These are phyloP conservation scores for Colletotrichum sojae DNA, from an alignment of 2,329 filamentous ascomycete genomes.

Conservation along the genomic window DNA sequence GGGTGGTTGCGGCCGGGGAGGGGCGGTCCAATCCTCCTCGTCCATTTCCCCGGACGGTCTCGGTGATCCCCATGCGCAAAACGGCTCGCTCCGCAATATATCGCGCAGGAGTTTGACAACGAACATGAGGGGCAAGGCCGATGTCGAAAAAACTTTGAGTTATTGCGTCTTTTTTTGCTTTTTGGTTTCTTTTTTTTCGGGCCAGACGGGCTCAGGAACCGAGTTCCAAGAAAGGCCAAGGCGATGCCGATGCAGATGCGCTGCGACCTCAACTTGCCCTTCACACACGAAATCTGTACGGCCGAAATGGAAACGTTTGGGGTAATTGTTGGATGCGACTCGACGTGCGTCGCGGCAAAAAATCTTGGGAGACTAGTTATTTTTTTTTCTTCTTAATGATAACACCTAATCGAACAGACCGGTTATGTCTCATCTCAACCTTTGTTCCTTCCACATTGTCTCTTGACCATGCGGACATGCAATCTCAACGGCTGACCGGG, in stretches of 20 bases:
- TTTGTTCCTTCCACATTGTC: background rate
- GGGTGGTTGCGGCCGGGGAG: too few species aligned
- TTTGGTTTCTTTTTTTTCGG: conserved; percentile 17
- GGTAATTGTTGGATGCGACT: conserved; percentile 8
- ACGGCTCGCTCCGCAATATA: conserved; percentile 8
- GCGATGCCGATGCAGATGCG: background rate
- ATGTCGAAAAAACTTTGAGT: conserved; percentile 6
- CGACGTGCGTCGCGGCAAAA: conserved; percentile 15
- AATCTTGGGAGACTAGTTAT: conserved; percentile 11
- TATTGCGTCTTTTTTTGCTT: background rate
- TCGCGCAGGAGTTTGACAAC: conserved; percentile 24
- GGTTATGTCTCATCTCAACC: conserved; percentile 37
- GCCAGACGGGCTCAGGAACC: conserved; percentile 14
- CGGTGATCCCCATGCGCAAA: background rate
- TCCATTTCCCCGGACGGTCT: background rate
- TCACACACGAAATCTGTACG: conserved; percentile 12
- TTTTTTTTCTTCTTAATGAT: background rate
- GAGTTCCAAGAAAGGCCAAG: conserved; percentile 18
- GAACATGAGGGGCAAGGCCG: conserved; percentile 18
- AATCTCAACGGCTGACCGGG: conserved; percentile 24
- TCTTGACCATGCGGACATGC: conserved; percentile 17
- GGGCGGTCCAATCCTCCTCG: background rate
- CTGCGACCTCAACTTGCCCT: conserved; percentile 9
- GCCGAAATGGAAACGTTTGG: conserved; percentile 9
- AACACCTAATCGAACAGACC: conserved; percentile 31